Base-by-base conservation (phyloP, 495 filamentous ascomycete species). In the Mycothermus thermophilus region DNA sequence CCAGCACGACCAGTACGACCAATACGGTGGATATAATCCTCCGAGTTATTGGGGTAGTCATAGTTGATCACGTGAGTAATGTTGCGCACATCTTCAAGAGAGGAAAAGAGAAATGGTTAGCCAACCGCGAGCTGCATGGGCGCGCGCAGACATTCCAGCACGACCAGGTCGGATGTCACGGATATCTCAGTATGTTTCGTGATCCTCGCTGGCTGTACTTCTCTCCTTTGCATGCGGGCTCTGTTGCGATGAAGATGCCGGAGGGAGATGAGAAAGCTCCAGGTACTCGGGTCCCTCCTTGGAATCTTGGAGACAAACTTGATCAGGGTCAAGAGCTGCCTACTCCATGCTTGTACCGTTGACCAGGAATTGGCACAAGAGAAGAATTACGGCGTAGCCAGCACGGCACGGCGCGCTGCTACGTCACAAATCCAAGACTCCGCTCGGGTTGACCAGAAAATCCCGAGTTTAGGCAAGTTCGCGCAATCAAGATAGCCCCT, bases 61-160 rank as follows among this genome's bases (percentile, higher is more conserved):
- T 95, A 96, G 79, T 97, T 97, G 66, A 97, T 72, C 67, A 97
- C 90, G 68, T 97, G 90, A 62, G 88, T 95, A 65, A 97, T 97
- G 72, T 97, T 88, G 63, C 86, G 86, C 72, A 97, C 90, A 78
- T 97, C 90, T 97, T 94, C 29, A 77, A 57, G n/a, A n/a, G n/a
- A n/a, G n/a, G n/a, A 50, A 47, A 52, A 45, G 12, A 38, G 37
- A 48, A 60, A 58, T 71, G 65, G 83, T 95, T 93, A 96, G 88
- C 84, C n/a, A 73, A 67, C 48, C 42, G 50, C 53, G 58, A 64
- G 59, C 19, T 43, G 56, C 48, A 54, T 46, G 44, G 54, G 59
- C 55, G 37, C 42, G 61, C 63, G 67, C 64, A 68, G 69, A 69
- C 56, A 59, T 62, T 64, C 66, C 69, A 70, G 68, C 60, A 63